Base-by-base conservation (phyloP, 345 rosid species). In the Anacardium occidentale region DNA sequence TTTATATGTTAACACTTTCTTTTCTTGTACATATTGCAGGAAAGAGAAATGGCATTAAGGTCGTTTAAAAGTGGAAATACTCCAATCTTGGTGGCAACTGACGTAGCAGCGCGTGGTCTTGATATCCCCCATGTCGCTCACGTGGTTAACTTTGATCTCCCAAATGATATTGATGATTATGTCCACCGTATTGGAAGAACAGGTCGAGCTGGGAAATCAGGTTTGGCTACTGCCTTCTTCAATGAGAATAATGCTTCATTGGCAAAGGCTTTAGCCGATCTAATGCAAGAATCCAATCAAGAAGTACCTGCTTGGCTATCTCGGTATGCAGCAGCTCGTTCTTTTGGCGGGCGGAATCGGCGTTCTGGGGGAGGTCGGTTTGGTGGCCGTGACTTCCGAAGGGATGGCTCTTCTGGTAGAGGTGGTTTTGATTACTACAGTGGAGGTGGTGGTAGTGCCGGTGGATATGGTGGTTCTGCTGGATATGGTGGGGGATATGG, bases 101-200 rank as follows among this genome's bases (percentile, higher is more conserved):
- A 94, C 64, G 98, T 94, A 62, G 98, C 94, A 32, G 94, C 94
- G 5, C 94, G 94, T 59, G 98, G 98, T 64, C 98, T 94, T 42
- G 98, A 94, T 81, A 92, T 94, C 25, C 98, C 98, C 18, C 94
- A 88, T 45, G 98, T 94, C 48, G 83, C 98, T 54, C 98, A 94
- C 50, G 98, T 94, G 5, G 96, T 94, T 65, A 94, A 94, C 78
- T 94, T 94, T 58, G 98, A 94, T 80, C 93, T 94, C 48, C 98
- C 98, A 10, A 92, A 92, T 70, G 98, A 94, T 74, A 94, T 94
- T 37, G 98, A 94, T 69, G 98, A 94, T 79, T 94, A 94, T 55
- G 98, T 94, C 42, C 98, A 94, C 76, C 93, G 98, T 13, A 94
- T 94, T 70, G 98, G 98, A 77, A 75, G 98, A n/a, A 94, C 98